phyloP scores from a whole-genome alignment of 495 filamentous ascomycete genomes.

The Penicillium longicatenatum region DNA sequence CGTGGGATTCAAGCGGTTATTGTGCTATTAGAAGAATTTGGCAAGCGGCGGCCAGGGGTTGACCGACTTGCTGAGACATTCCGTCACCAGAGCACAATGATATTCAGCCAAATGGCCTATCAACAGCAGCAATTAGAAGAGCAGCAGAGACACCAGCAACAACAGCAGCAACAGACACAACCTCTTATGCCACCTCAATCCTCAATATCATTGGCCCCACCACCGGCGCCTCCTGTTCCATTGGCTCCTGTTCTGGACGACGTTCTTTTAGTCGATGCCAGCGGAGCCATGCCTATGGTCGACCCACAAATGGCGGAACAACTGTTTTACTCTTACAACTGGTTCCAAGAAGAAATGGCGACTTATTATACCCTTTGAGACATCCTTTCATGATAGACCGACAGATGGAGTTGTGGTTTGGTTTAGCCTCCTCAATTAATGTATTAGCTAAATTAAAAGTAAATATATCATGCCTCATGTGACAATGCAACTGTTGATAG shows the following conservation, averaged over 20 bases:
- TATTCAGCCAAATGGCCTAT: conserved; percentile 50
- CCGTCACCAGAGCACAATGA: conserved; percentile 46
- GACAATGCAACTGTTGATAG: too few species aligned
- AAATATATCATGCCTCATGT: background rate
- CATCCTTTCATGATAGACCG: conserved; percentile 10
- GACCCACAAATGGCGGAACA: conserved; percentile 47
- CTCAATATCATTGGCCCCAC: conserved; percentile 22
- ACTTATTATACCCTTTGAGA: conserved; percentile 46
- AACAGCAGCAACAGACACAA: conserved; percentile 25
- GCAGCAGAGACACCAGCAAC: conserved; percentile 27
- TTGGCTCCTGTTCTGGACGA: conserved; percentile 48
- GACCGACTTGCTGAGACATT: conserved; percentile 49
- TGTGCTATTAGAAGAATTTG: conserved; percentile 52
- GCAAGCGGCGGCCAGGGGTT: conserved; percentile 49
- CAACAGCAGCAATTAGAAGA: conserved; percentile 34
- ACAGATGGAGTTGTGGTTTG: background rate
- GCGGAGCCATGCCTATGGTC: conserved; percentile 38
- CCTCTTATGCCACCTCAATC: conserved; percentile 30
- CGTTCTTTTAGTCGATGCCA: conserved; percentile 41
- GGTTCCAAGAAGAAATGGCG: conserved; percentile 50
- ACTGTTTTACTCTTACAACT: conserved; percentile 46
- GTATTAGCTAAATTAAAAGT: background rate
- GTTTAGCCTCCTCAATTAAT: background rate
- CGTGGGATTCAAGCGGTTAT: conserved; percentile 48
- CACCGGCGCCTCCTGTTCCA: conserved; percentile 39